Percentiles rank a stretch among this genome's conserved stretches.
These are phyloP conservation scores for Gossypium thurberi DNA, from an alignment of 345 rosid genomes.

Conservation along the genomic window DNA sequence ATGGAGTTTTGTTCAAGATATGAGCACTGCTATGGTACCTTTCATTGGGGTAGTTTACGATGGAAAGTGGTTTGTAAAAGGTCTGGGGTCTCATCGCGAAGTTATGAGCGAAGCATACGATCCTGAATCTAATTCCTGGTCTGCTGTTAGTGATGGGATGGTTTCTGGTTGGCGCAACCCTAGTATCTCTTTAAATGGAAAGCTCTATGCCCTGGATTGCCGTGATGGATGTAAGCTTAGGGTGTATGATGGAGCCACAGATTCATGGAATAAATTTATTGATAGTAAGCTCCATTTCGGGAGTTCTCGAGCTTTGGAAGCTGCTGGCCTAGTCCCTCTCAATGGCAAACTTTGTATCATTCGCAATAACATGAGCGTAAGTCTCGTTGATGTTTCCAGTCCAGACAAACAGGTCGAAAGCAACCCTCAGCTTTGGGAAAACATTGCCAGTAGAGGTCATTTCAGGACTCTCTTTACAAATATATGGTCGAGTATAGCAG, in stretches of 20 bases:
- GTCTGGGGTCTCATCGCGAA: constrained; percentile 76
- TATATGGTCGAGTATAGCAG: constrained; percentile 89
- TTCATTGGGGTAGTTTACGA: constrained; percentile 83
- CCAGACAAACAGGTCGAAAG: constrained; percentile 54
- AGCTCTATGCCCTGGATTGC: constrained; percentile 82
- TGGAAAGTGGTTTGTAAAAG: constrained; percentile 90
- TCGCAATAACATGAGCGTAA: constrained; percentile 92
- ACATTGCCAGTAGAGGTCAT: constrained; percentile 73
- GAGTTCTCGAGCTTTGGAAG: constrained; percentile 72
- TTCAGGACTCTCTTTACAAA: constrained; percentile 71
- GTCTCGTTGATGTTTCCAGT: constrained; percentile 79
- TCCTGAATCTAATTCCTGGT: constrained; percentile 74
- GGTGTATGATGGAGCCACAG: constrained; percentile 60
- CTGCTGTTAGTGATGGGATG: constrained; percentile 69
- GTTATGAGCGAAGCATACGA: constrained; percentile 89
- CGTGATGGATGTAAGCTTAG: constrained; percentile 87
- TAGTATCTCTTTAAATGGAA: constrained; percentile 62
- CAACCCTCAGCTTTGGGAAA: constrained; percentile 81
- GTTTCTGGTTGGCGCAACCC: constrained; percentile 93
- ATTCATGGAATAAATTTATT: constrained; percentile 77
- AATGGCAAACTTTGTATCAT: constrained; percentile 82
- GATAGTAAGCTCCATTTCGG: constrained; percentile 92
- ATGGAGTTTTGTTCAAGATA: constrained; percentile 87
- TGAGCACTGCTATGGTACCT: constrained; percentile 99
- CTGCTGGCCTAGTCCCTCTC: constrained; percentile 88